Base-by-base conservation (phyloP, 192 early-diverging fungal species). In the Lunasporangiospora selenospora region DNA sequence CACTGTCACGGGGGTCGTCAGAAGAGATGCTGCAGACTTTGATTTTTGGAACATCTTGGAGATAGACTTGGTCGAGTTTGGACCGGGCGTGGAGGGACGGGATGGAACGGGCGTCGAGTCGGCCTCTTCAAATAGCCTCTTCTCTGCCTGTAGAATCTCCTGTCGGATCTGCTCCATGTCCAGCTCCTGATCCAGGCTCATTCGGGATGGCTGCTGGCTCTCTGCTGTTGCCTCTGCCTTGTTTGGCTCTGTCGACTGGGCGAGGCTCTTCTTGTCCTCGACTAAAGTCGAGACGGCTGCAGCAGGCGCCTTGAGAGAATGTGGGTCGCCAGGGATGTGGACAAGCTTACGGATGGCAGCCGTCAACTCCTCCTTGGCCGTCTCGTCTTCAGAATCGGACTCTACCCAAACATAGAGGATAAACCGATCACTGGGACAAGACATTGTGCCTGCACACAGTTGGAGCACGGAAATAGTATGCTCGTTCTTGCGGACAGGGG, bases 361-460 rank as follows among this genome's bases (percentile, higher is more conserved):
- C 16, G 56, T 58, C 40, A 76, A 32, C 27, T 67, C 75, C 33
- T 67, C 57, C 55, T 67, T 63, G 33, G 59, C 71, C 0, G 49
- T 37, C 36, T n/a, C 39, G 3, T 54, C 34, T 13, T 24, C 27
- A 13, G 51, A 26, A 11, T 44, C 62, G 1, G 59, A 63, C 32
- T 69, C 65, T 30, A 55, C 61, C 58, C 71, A 64, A 42, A 63
- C 26, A 33, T 79, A 75, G 21, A 79, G 47, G 39, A 79, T 57
- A 80, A 75, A 77, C 39, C 64, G 67, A 33, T 78, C 77, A 19
- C 53, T 51, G n/a, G 81, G 81, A 36, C 73, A 76, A 11, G 67
- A 69, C 62, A 76, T 77, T 19, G 81, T 77, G 33, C 62, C 70
- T 16, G 48, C 54, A 40, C 67, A 65, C 43, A 81, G 36, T 27